Conservation (phyloP, 2,329 filamentous ascomycete genomes). For the Curvularia lunata region DNA sequence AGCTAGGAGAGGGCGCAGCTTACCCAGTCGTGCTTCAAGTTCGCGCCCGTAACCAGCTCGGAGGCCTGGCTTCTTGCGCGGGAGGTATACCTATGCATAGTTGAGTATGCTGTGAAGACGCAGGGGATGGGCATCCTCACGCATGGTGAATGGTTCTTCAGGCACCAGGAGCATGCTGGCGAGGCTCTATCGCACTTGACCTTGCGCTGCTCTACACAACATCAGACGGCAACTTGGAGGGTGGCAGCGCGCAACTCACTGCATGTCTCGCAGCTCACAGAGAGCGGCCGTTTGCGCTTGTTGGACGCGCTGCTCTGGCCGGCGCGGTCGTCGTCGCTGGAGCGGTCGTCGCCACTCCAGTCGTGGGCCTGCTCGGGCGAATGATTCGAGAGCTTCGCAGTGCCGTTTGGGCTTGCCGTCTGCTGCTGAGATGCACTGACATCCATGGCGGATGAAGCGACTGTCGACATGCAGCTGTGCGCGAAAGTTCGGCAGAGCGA, state of each 20-base stretch:
- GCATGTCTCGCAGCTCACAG: slow-evolving; percentile 67
- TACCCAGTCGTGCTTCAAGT: slow-evolving; percentile 64
- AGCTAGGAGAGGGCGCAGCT: slow-evolving; percentile 36
- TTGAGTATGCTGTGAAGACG: slow-evolving; percentile 6
- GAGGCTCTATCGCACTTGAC: slow-evolving; percentile 73
- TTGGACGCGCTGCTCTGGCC: slow-evolving; percentile 42
- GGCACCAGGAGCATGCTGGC: slow-evolving; percentile 76
- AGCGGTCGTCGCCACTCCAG: slow-evolving; percentile 47
- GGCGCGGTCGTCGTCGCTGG: slow-evolving; percentile 49
- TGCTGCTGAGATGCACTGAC: slow-evolving; percentile 33
- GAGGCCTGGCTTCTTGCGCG: slow-evolving; percentile 72
- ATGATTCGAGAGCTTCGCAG: slow-evolving; percentile 42
- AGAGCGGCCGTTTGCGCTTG: slow-evolving; percentile 60
- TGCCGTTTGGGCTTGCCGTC: slow-evolving; percentile 41
- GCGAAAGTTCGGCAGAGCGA: slow-evolving; percentile 25
- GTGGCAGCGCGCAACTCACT: slow-evolving; percentile 5
- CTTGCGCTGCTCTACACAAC: slow-evolving; percentile 70
- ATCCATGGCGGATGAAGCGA: slow-evolving; percentile 41
- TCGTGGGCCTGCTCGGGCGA: slow-evolving; percentile 45
- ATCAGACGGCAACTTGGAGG: background rate
- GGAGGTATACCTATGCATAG: slow-evolving; percentile 61
- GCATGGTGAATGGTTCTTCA: slow-evolving; percentile 69
- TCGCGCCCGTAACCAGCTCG: slow-evolving; percentile 67
- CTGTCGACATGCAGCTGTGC: slow-evolving; percentile 32
- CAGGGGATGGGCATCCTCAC: slow-evolving; percentile 36